These are phyloP conservation scores for Glycine tomentella DNA, from an alignment of 306 rosid genomes.

Conservation along the genomic window DNA sequence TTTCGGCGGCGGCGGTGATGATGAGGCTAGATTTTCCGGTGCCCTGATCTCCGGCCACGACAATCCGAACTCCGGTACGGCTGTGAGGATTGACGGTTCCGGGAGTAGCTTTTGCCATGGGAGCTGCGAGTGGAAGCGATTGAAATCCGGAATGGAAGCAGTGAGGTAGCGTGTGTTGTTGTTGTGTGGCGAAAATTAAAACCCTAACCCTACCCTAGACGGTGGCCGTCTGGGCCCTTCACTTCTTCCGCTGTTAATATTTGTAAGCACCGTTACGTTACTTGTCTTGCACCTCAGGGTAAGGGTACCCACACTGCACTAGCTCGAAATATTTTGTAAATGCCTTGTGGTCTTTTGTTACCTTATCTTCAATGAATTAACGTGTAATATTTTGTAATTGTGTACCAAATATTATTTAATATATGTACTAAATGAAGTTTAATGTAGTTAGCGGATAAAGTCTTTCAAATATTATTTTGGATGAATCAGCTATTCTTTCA, in stretches of 20 bases:
- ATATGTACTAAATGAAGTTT: too few relatives aligned
- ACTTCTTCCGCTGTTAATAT: slow-evolving; percentile 30
- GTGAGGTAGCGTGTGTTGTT: slow-evolving; percentile 4
- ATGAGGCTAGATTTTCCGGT: slow-evolving; percentile 97
- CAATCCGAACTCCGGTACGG: slow-evolving; percentile 80
- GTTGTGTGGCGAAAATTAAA: not conserved
- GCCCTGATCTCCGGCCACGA: slow-evolving; percentile 86
- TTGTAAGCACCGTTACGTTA: slow-evolving; percentile 18
- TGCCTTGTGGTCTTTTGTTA: too few relatives aligned
- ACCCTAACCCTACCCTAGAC: slow-evolving; percentile 38
- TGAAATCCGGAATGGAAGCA: not conserved
- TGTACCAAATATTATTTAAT: too few relatives aligned
- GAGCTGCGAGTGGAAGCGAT: not conserved
- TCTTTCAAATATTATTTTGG: too few relatives aligned
- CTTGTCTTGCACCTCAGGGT: slow-evolving; percentile 25
- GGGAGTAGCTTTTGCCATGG: slow-evolving; percentile 71
- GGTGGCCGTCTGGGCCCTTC: slow-evolving; percentile 18
- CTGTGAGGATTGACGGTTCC: slow-evolving; percentile 63
- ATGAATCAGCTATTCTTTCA: too few relatives aligned
- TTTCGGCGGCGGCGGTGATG: slow-evolving; percentile 85
- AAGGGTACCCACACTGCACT: not conserved
- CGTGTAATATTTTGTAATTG: too few relatives aligned
- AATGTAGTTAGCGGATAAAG: too few relatives aligned
- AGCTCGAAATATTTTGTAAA: not conserved
- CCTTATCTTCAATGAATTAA: too few relatives aligned